phyloP scores from a whole-genome alignment of 345 rosid genomes.

The Hibiscus mutabilis region DNA sequence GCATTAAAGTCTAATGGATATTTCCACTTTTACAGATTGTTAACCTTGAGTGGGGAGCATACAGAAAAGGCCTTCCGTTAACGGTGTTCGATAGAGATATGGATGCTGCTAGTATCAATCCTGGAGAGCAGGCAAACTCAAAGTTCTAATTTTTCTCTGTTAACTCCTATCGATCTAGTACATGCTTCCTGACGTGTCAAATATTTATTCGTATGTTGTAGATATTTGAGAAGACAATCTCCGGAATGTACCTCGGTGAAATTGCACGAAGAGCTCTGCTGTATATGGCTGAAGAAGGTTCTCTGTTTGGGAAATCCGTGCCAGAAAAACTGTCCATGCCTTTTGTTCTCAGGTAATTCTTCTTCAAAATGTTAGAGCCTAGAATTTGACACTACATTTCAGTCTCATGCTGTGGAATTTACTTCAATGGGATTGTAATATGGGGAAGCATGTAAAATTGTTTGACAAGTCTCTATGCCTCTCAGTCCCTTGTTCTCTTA shows the following conservation, averaged over 20 bases:
- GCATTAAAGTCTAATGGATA: constrained; percentile 7
- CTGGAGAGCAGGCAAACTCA: constrained; percentile 74
- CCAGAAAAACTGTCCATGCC: constrained; percentile 50
- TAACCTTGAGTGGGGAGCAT: constrained; percentile 89
- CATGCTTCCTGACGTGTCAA: neutral
- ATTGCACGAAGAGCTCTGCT: constrained; percentile 57
- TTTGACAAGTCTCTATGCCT: neutral
- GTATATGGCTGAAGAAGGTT: constrained; percentile 52
- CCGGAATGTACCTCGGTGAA: constrained; percentile 96
- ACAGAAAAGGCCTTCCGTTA: constrained; percentile 60
- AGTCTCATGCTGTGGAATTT: neutral
- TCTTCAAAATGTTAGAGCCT: neutral
- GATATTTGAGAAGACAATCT: constrained; percentile 88
- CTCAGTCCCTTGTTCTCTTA: neutral
- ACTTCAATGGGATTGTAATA: neutral
- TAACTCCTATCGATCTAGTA: neutral
- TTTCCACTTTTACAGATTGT: constrained; percentile 43
- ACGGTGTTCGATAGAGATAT: constrained; percentile 63
- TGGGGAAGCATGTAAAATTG: neutral
- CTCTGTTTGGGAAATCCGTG: constrained; percentile 37
- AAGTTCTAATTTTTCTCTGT: neutral
- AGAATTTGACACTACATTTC: neutral
- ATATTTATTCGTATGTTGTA: constrained; percentile 17
- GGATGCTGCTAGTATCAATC: constrained; percentile 67
- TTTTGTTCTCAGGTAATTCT: constrained; percentile 39